A percentile compares a stretch with the other conserved stretches of the same genome.
These are phyloP conservation scores for Aquilaria yunnanensis DNA, from an alignment of 345 rosid genomes.

Conservation along the genomic window DNA sequence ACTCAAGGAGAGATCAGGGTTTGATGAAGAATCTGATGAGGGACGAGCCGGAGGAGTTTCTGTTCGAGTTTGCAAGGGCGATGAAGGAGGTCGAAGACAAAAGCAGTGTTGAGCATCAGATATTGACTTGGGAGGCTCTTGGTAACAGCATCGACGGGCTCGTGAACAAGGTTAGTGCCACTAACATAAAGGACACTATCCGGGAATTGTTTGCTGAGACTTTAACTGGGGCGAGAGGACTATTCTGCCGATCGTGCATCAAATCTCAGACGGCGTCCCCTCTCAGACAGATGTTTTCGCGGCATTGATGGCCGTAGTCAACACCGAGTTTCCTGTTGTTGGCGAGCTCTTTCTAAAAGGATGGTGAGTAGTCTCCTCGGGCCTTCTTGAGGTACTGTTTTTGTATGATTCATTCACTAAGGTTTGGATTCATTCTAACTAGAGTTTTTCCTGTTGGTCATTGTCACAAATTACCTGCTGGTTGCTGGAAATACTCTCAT, in stretches of 20 bases:
- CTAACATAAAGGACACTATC: slow-evolving; percentile 79
- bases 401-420: too few relatives aligned
- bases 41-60: slow-evolving; percentile 78
- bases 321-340: slow-evolving; percentile 83
- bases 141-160: slow-evolving; percentile 90
- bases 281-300: slow-evolving; percentile 81
- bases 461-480: too few relatives aligned
- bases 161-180: slow-evolving; percentile 81
- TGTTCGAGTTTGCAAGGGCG: slow-evolving; percentile 79
- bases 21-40: slow-evolving; percentile 23
- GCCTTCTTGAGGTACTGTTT: too few relatives aligned
- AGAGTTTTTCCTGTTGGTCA: too few relatives aligned
- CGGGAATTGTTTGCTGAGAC: slow-evolving; percentile 86
- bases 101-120: slow-evolving; percentile 74
- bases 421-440: too few relatives aligned
- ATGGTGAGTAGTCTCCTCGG: neutral
- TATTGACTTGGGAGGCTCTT: slow-evolving; percentile 94
- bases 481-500: too few relatives aligned
- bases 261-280: slow-evolving; percentile 98
- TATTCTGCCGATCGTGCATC: slow-evolving; percentile 84
- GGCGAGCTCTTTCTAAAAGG: slow-evolving; percentile 74
- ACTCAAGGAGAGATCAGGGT: slow-evolving; percentile 18
- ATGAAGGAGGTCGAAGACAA: slow-evolving; percentile 82
- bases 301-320: slow-evolving; percentile 75
- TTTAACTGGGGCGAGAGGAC: slow-evolving; percentile 81